Evolutionary conservation across 1,284 basidiomycete species (phyloP), one percentile per base, ranked within the genome.

Genomic region (Omphalotus olearius): DNA sequence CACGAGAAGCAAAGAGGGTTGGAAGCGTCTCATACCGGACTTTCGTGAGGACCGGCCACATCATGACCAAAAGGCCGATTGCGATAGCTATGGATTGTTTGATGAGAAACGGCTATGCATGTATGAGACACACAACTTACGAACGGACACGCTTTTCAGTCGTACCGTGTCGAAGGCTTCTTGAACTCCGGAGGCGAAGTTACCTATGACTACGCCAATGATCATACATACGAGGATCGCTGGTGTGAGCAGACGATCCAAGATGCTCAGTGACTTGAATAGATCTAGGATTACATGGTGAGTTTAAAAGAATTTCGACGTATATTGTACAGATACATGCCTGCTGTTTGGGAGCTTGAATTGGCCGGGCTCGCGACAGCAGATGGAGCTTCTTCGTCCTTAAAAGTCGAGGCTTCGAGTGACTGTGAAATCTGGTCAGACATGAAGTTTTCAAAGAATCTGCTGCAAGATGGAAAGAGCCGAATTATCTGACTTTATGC

Each of bases 1-100:
- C 60, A 5, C 71, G 66, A 0, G 79, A 78, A 1, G 68, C 62
- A 57, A 91, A 80, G 35, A 92, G 68, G 6, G 63, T 56, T 0
- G 83, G 82, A 3, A 93, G 73, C 0, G 74, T 66, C 64, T 93
- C 90, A 64, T 90, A 93, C 62, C 88, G 83, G 9, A 92, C 85
- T 69, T 88, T 88, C 39, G 86, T 83, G 45, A 86, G 76, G 39
- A 88, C 81, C 1, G 91, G 92, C 86, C 89, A 93, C 87, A 94
- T 95, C 92, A 95, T 94, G 49, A 92, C 73, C 20, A 93, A 79
- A 52, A 89, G 79, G 1, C 88, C 89, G 37, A 90, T 72, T 1
- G 83, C 82, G 49, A 91, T 88, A 0, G 88, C 88, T 91, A 18
- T 18, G 23, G 23, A 23, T 23, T 5, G 23, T 23, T 23, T 23